phyloP scores from a whole-genome alignment of 805 yeast species.

The Yamadazyma olivae region DNA sequence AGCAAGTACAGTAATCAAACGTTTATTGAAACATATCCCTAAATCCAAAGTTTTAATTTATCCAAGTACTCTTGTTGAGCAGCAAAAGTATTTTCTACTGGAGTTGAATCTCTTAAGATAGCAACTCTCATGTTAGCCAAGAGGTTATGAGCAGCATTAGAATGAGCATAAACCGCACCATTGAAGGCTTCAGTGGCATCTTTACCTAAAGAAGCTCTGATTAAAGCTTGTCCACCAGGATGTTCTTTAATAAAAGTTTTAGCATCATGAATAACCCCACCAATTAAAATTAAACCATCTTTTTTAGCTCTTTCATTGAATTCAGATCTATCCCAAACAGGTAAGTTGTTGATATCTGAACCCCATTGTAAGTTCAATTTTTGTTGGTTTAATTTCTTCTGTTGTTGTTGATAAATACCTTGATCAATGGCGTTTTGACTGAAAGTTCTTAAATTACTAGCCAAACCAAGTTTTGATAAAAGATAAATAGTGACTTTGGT shows the following conservation, averaged over 20 bases:
- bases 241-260: constrained; percentile 67
- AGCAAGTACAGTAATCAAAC: background rate
- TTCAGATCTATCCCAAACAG: constrained; percentile 69
- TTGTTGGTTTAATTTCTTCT: constrained; percentile 68
- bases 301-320: constrained; percentile 50
- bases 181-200: constrained; percentile 83
- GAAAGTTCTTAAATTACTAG: constrained; percentile 71
- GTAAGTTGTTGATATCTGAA: constrained; percentile 58
- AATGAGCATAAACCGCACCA: constrained; percentile 83
- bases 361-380: constrained; percentile 74
- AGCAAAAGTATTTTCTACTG: constrained; percentile 50
- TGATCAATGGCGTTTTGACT: constrained; percentile 80
- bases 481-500: constrained; percentile 63
- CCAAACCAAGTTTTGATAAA: constrained; percentile 63
- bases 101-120: constrained; percentile 66
- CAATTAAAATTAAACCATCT: constrained; percentile 64
- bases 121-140: constrained; percentile 83
- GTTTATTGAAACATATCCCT: background rate
- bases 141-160: constrained; percentile 82
- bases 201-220: constrained; percentile 70
- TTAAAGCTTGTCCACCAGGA: constrained; percentile 79
- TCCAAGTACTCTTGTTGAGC: constrained; percentile 47
- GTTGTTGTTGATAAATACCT: constrained; percentile 79
- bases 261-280: constrained; percentile 80
- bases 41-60: constrained; percentile 18